Evolutionary conservation across 148 eudicot genomes (phyloP).

Genomic region (Talinum fruticosum): DNA sequence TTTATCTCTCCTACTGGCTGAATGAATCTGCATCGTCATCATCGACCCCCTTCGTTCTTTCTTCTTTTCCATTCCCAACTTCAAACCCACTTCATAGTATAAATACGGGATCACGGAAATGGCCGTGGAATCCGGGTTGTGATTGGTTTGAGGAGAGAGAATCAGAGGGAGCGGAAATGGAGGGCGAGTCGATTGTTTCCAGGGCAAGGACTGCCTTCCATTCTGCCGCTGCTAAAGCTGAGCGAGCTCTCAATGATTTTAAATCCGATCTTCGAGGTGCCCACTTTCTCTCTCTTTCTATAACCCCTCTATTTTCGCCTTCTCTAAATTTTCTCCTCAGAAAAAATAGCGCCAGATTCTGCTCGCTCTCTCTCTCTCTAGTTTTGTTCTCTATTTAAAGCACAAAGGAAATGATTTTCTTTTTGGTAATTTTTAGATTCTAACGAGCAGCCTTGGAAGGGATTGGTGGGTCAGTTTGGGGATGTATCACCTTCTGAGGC

Average conservation of each 20-base stretch:
- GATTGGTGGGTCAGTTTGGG: slow-evolving; percentile 12
- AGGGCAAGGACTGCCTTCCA: slow-evolving; percentile 83
- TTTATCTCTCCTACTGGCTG: neutral
- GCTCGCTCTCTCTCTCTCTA: neutral
- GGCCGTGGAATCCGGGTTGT: slow-evolving; percentile 7
- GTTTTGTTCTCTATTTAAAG: neutral
- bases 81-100: neutral
- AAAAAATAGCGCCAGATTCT: neutral
- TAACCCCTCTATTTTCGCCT: neutral
- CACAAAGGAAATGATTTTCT: neutral
- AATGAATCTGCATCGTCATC: neutral
- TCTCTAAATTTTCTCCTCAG: slow-evolving; percentile 19
- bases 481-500: slow-evolving; percentile 21
- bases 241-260: slow-evolving; percentile 65
- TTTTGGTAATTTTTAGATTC: slow-evolving; percentile 28
- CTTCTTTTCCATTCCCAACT: neutral
- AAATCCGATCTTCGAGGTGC: slow-evolving; percentile 76
- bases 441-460: slow-evolving; percentile 27
- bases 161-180: slow-evolving; percentile 30
- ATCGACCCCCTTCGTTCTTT: slow-evolving; percentile 1
- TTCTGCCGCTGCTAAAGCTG: slow-evolving; percentile 95
- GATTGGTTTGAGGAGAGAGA: slow-evolving; percentile 9
- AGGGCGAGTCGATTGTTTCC: slow-evolving; percentile 56
- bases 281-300: neutral
- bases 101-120: neutral